A percentile compares a stretch with the other conserved stretches of the same genome.
phyloP scores from a whole-genome alignment of 2,329 filamentous ascomycete genomes.

The Ophiocordyceps camponoti-floridani region DNA sequence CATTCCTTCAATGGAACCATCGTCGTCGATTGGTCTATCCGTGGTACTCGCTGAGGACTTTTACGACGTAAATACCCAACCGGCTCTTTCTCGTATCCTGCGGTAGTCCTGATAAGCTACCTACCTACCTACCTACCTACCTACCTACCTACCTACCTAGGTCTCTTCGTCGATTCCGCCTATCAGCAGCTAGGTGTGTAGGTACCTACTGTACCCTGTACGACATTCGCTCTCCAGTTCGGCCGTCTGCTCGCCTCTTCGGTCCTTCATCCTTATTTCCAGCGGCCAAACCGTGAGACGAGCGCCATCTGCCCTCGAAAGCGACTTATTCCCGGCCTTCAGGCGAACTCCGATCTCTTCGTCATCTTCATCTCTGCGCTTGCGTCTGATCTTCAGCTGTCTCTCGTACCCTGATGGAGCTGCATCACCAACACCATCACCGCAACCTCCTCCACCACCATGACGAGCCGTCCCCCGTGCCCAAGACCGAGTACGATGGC shows the following conservation, averaged over 20 bases:
- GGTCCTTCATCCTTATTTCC: slow-evolving; percentile 11
- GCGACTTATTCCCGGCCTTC: slow-evolving; percentile 2
- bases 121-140: too few relatives aligned
- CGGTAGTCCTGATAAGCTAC: too few relatives aligned
- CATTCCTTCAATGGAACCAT: too few relatives aligned
- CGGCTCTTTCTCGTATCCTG: too few relatives aligned
- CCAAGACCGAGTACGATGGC: slow-evolving; percentile 2
- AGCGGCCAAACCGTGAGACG: slow-evolving; percentile 7
- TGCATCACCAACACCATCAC: not conserved
- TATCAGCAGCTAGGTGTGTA: too few relatives aligned
- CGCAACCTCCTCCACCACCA: too few relatives aligned
- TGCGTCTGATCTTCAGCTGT: not conserved
- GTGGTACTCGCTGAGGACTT: too few relatives aligned
- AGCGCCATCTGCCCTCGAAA: not conserved
- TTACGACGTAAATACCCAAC: too few relatives aligned
- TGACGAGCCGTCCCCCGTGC: not conserved
- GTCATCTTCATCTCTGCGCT: not conserved
- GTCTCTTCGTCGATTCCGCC: too few relatives aligned
- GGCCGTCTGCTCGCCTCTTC: slow-evolving; percentile 1
- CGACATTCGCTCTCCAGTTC: not conserved
- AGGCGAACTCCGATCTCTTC: slow-evolving; percentile 3
- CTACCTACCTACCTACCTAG: too few relatives aligned
- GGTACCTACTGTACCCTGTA: too few relatives aligned
- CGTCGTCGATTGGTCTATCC: too few relatives aligned
- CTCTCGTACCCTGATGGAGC: not conserved